phyloP scores from a whole-genome alignment of 139 green algal genomes.

The Chlamydomonas sp. region DNA sequence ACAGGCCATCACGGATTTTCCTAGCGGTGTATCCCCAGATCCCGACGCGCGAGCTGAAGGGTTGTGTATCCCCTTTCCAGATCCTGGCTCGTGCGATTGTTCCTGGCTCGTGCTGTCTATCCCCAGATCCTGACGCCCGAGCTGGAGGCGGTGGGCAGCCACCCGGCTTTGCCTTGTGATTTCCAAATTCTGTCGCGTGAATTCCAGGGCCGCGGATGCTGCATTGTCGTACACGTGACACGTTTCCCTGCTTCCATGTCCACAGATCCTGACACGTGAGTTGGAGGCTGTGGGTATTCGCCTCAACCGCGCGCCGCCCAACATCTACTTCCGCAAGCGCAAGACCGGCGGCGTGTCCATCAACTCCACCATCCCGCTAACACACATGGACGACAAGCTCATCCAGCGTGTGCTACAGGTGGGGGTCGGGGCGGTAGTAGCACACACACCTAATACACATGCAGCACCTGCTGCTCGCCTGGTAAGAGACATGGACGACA shows the following conservation, averaged over 20 bases:
- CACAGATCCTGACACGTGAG: conserved; percentile 92
- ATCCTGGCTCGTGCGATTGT: too few species aligned
- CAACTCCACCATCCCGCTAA: conserved; percentile 88
- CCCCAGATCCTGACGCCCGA: too few species aligned
- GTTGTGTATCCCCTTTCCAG: too few species aligned
- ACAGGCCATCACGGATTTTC: too few species aligned
- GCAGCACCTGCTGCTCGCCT: conserved; percentile 21
- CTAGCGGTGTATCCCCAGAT: too few species aligned
- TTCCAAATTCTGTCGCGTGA: too few species aligned
- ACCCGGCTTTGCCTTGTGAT: too few species aligned
- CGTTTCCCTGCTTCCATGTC: neutral
- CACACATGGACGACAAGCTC: conserved; percentile 94
- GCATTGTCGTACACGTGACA: too few species aligned
- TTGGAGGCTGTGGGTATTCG: conserved; percentile 95
- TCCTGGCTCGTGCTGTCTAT: too few species aligned
- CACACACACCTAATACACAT: neutral
- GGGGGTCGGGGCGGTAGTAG: neutral
- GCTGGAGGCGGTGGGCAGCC: too few species aligned
- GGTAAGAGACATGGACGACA: conserved; percentile 94
- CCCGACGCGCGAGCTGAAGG: too few species aligned
- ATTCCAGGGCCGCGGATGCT: too few species aligned
- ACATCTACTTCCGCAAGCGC: conserved; percentile 96
- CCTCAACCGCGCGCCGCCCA: conserved; percentile 89
- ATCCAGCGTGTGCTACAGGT: conserved; percentile 88
- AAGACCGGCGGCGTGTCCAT: conserved; percentile 96